Percentiles rank a stretch among this genome's conserved stretches.
Conservation (phyloP, 2,329 filamentous ascomycete genomes). For the Cadophora sp. region DNA sequence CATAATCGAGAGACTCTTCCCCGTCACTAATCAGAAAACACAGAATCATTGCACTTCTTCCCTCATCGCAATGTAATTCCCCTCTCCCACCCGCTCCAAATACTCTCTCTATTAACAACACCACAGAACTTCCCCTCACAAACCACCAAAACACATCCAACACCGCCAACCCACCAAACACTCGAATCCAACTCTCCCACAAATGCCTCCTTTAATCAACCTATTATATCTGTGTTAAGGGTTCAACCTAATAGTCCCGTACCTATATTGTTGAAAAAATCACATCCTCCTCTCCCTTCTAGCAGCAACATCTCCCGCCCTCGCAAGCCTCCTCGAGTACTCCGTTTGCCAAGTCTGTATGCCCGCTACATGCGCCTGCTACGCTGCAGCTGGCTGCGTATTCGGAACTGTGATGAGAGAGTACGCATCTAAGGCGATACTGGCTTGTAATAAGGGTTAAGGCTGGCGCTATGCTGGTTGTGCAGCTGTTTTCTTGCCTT, state of each 20-base stretch:
- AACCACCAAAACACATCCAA: neutral
- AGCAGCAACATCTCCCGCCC: neutral
- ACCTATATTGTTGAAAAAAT: no score
- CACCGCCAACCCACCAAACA: neutral
- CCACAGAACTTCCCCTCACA: no score
- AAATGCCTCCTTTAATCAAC: no score
- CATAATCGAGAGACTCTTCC: neutral
- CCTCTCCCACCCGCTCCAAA: no score
- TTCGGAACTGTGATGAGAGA: neutral
- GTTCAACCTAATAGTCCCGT: no score
- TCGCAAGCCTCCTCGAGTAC: neutral
- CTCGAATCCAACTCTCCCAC: neutral
- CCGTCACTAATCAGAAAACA: neutral
- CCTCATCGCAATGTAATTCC: no score
- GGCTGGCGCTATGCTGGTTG: no score
- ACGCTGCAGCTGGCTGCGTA: neutral
- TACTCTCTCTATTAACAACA: no score
- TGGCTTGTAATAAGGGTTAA: neutral
- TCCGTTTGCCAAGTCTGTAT: neutral
- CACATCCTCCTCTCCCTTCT: neutral
- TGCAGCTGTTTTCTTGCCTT: no score
- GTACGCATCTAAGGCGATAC: slow-evolving; percentile 4
- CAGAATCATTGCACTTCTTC: no score
- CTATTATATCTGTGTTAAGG: no score
- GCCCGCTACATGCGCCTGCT: neutral